phyloP scores from a whole-genome alignment of 345 rosid genomes.

The Trapa incisa region DNA sequence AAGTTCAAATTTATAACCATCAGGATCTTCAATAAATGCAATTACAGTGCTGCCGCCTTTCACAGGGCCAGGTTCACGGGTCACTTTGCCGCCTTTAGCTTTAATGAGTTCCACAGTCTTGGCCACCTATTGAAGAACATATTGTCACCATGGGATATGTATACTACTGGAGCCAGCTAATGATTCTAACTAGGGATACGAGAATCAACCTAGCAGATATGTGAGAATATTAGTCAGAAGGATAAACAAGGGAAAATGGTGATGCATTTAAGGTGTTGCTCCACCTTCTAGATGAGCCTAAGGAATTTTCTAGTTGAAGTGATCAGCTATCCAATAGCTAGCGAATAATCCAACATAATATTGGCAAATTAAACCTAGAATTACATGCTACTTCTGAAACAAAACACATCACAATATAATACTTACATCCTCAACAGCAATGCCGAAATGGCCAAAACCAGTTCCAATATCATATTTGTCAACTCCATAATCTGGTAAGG shows the following conservation, averaged over 20 bases:
- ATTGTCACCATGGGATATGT: neutral
- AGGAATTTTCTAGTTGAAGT: neutral
- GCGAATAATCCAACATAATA: neutral
- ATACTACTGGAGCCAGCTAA: neutral
- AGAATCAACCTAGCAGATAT: neutral
- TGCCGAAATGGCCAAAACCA: slow-evolving; percentile 95
- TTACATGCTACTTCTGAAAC: neutral
- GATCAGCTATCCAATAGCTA: neutral
- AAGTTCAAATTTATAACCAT: slow-evolving; percentile 94
- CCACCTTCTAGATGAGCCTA: neutral
- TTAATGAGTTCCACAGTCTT: slow-evolving; percentile 78
- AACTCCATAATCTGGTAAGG: slow-evolving; percentile 76
- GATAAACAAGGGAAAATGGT: neutral
- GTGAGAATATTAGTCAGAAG: neutral
- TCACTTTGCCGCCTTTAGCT: slow-evolving; percentile 87
- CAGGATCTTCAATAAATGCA: slow-evolving; percentile 94
- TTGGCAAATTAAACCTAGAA: neutral
- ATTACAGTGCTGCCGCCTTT: slow-evolving; percentile 85
- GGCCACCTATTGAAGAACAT: slow-evolving; percentile 41
- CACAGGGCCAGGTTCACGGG: slow-evolving; percentile 88
- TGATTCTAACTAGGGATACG: neutral
- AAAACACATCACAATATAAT: neutral
- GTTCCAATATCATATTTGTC: slow-evolving; percentile 78
- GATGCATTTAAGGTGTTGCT: neutral
- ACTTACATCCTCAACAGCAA: slow-evolving; percentile 92